phyloP scores from a whole-genome alignment of 352 stramenopile genomes.

The Blastocystis sp. region DNA sequence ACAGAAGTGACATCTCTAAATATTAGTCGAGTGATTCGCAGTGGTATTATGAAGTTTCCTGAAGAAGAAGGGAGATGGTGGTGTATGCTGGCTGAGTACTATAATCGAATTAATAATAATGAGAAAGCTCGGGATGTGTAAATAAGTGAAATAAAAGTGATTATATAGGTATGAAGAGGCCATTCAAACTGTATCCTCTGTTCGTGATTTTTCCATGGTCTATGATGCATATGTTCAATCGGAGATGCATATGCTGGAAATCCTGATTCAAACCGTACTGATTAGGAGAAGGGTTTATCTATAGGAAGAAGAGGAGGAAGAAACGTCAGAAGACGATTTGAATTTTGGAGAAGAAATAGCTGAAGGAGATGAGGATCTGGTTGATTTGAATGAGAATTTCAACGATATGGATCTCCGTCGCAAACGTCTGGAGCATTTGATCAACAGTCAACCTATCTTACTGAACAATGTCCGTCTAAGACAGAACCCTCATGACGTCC shows the following conservation, averaged over 20 bases:
- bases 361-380: constrained; percentile 69
- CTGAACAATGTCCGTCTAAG: constrained; percentile 87
- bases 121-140: constrained; percentile 90
- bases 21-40: constrained; percentile 87
- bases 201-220: constrained; percentile 94
- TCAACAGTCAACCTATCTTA: constrained; percentile 84
- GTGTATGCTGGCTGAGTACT: constrained; percentile 92
- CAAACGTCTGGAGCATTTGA: constrained; percentile 80
- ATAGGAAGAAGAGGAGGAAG: constrained; percentile 58
- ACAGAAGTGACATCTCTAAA: constrained; percentile 80
- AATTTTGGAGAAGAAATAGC: constrained; percentile 68
- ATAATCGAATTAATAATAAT: constrained; percentile 89
- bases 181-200: constrained; percentile 69
- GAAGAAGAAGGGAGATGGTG: constrained; percentile 93
- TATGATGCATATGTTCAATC: constrained; percentile 97
- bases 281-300: constrained; percentile 67
- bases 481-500: constrained; percentile 95
- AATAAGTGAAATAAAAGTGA: constrained; percentile 75
- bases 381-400: constrained; percentile 76
- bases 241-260: constrained; percentile 89
- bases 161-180: constrained; percentile 67
- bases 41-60: constrained; percentile 80
- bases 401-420: constrained; percentile 76
- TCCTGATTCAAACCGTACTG: constrained; percentile 82
- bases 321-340: not conserved